A percentile compares a stretch with the other conserved stretches of the same genome.
phyloP scores from a whole-genome alignment of 164 flowering plant genomes.

The Vitis riparia region DNA sequence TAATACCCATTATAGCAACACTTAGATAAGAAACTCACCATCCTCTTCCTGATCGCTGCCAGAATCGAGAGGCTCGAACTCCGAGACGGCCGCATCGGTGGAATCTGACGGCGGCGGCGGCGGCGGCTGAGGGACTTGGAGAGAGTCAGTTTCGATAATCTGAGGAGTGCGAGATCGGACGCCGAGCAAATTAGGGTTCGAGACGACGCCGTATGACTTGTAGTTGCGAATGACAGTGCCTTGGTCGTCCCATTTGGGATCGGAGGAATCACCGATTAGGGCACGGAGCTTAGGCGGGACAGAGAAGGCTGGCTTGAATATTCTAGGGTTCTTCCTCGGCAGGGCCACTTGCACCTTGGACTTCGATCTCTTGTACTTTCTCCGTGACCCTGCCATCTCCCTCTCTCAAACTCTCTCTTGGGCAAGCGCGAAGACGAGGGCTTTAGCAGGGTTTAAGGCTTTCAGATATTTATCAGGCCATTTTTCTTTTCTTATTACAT shows the following conservation, averaged over 20 bases:
- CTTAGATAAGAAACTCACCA: constrained; percentile 40
- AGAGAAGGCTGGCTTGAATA: constrained; percentile 82
- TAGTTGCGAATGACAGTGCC: constrained; percentile 72
- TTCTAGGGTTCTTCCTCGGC: constrained; percentile 72
- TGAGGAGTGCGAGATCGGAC: constrained; percentile 64
- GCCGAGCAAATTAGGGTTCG: constrained; percentile 82
- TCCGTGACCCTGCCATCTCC: constrained; percentile 80
- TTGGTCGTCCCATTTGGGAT: constrained; percentile 66
- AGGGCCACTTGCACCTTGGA: constrained; percentile 72
- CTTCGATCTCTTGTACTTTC: constrained; percentile 68
- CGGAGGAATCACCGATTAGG: constrained; percentile 20
- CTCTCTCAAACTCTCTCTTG: constrained; percentile 11
- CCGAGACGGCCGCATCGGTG: constrained; percentile 21
- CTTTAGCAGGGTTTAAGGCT: not conserved
- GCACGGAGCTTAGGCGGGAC: constrained; percentile 85
- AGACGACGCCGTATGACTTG: constrained; percentile 80
- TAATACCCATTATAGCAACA: not conserved
- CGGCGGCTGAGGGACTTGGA: constrained; percentile 53
- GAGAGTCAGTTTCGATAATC: constrained; percentile 49
- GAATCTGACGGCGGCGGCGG: constrained; percentile 6
- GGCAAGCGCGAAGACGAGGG: not conserved
- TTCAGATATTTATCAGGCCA: too few species aligned
- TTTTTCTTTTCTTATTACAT: too few species aligned
- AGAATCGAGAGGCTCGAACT: constrained; percentile 56
- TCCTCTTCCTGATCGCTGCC: constrained; percentile 98